Base-by-base conservation (phyloP, 2,329 filamentous ascomycete genomes). In the Cladosporium sp. region DNA sequence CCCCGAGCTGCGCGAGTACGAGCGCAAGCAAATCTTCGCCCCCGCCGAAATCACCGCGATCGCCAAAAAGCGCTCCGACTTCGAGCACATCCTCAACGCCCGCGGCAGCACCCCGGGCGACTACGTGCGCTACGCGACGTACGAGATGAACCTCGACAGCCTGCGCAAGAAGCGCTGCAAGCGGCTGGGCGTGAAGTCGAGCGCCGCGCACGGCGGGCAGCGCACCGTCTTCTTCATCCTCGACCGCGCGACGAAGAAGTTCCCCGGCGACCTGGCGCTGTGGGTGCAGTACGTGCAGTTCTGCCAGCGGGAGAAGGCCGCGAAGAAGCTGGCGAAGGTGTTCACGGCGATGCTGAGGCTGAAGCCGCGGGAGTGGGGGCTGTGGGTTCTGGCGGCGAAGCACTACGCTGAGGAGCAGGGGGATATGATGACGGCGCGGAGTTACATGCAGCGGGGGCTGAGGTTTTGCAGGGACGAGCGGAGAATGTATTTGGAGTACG, bases 211-310 rank as follows among this genome's bases (percentile, higher is more conserved):
- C 49, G 79, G 82, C 43, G 87, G 88, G 16, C 87, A 95, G 67
- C 83, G 85, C 42, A 87, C 90, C 48, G 86, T 95, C 57, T 90
- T 96, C 66, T 86, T 87, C 68, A 86, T 97, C 58, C 86, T 95
- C 60, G 90, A 96, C 61, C 85, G 93, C 57, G 90, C 83, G 16
- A 89, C 91, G 28, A 80, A 82, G 65, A 89, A 89, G 58, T 93
- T 96, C 65, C 86, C 88, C 1, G 89, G 88, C 3, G 88, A 88
- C 65, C 66, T 90, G 34, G 80, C 80, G 2, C 76, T 98, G 35
- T 98, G 93, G 93, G 84, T 87, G 69, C 87, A 91, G 64, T 96
- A 95, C 66, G 83, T 97, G 55, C 81, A 86, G 54, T 97, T 89
- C 68, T 85, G 88, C 13, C 79, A 84, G 61, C 80, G 82, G 59